Evolutionary conservation across 306 rosid genomes (phyloP).

Genomic region (Boehmeria nivea): DNA sequence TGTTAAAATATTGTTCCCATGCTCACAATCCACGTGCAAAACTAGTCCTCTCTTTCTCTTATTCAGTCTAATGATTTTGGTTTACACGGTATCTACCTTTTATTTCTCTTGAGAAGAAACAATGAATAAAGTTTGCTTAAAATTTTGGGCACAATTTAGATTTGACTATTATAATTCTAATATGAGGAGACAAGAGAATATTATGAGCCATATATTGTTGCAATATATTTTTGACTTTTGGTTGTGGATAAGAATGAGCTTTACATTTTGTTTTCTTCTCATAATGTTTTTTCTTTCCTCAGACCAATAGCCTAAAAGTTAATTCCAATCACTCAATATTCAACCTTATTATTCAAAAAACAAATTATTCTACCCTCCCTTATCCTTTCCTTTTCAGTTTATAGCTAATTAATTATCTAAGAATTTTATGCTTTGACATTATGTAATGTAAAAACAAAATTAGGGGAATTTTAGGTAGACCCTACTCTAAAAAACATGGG

Average conservation of each 20-base stretch:
- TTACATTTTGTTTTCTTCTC: background rate
- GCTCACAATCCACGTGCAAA: conserved; percentile 7
- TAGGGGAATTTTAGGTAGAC: too few species aligned
- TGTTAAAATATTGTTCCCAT: background rate
- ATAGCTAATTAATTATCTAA: too few species aligned
- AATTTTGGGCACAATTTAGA: background rate
- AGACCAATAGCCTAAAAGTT: background rate
- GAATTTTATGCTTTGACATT: too few species aligned
- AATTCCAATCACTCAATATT: background rate
- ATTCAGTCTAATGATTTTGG: background rate
- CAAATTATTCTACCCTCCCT: too few species aligned
- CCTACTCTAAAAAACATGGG: too few species aligned
- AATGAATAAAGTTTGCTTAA: background rate
- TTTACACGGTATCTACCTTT: background rate
- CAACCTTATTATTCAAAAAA: too few species aligned
- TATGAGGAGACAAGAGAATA: background rate
- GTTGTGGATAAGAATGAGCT: conserved; percentile 5
- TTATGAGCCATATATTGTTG: background rate
- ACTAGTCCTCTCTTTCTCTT: background rate
- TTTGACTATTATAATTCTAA: conserved; percentile 8
- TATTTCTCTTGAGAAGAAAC: background rate
- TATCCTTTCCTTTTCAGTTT: too few species aligned
- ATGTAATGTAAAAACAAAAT: too few species aligned
- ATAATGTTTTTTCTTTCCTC: background rate
- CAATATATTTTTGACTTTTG: conserved; percentile 10